These are phyloP conservation scores for Acacia melanoxylon DNA, from an alignment of 306 rosid genomes.

Conservation along the genomic window DNA sequence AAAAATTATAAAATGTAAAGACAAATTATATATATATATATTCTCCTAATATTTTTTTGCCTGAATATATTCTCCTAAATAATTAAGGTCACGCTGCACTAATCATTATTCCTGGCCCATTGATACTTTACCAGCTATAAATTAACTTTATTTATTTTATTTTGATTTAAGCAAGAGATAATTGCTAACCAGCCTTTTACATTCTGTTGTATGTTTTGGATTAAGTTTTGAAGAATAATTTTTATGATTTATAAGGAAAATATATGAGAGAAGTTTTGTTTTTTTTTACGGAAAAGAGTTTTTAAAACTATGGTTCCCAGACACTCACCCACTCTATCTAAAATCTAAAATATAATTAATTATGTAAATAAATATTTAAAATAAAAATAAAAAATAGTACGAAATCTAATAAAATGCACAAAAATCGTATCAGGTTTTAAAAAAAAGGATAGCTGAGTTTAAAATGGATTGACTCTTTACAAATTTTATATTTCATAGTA, in stretches of 20 bases:
- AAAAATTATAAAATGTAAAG: too few species aligned
- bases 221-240: too few species aligned
- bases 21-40: neutral
- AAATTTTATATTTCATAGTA: neutral
- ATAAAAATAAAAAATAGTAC: neutral
- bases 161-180: neutral
- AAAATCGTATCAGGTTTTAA: too few species aligned
- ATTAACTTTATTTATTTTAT: neutral
- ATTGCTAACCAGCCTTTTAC: neutral
- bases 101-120: neutral
- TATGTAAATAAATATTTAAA: neutral
- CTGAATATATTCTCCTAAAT: neutral
- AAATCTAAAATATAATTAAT: neutral
- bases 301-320: too few species aligned
- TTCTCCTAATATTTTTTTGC: neutral
- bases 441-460: neutral
- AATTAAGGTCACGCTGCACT: neutral
- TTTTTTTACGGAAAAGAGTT: fast-evolving
- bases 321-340: neutral
- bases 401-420: neutral
- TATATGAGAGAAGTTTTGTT: too few species aligned
- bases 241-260: too few species aligned
- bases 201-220: neutral
- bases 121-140: neutral
- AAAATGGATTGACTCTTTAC: neutral